Conservation (phyloP, 352 stramenopile species). For the Vaucheria bursata region DNA sequence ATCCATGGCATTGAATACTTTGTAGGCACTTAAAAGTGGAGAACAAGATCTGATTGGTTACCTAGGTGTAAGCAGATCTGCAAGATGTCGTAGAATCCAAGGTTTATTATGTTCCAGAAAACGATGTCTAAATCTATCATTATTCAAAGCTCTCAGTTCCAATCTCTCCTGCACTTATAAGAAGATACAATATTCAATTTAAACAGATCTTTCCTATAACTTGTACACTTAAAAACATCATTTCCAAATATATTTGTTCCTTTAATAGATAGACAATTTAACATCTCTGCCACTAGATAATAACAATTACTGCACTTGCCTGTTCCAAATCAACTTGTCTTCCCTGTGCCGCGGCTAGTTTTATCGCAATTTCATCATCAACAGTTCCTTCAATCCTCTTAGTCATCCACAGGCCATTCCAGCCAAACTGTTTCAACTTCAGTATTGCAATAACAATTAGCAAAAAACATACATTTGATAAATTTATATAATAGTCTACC, state of each 20-base stretch:
- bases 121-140: slow-evolving; percentile 84
- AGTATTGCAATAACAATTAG: not conserved
- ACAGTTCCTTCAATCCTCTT: slow-evolving; percentile 80
- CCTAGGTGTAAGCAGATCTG: slow-evolving; percentile 85
- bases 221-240: no score
- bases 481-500: not conserved
- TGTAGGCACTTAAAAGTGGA: not conserved
- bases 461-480: not conserved
- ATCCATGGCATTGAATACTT: not conserved
- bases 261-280: no score
- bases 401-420: slow-evolving; percentile 75
- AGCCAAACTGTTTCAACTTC: slow-evolving; percentile 55
- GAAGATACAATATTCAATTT: not conserved
- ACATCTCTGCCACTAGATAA: no score
- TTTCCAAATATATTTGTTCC: no score
- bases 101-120: slow-evolving; percentile 92
- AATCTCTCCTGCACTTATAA: slow-evolving; percentile 74
- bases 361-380: slow-evolving; percentile 87
- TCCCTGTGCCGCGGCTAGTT: slow-evolving; percentile 82
- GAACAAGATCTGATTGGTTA: not conserved
- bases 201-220: no score
- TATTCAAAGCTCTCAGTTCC: slow-evolving; percentile 90
- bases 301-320: no score
- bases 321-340: slow-evolving; percentile 75
- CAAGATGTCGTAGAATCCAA: slow-evolving; percentile 90